Percentiles rank a stretch among this genome's conserved stretches.
phyloP scores from a whole-genome alignment of 371 early-diverging fungal genomes.

The Syncephalis fuscata region DNA sequence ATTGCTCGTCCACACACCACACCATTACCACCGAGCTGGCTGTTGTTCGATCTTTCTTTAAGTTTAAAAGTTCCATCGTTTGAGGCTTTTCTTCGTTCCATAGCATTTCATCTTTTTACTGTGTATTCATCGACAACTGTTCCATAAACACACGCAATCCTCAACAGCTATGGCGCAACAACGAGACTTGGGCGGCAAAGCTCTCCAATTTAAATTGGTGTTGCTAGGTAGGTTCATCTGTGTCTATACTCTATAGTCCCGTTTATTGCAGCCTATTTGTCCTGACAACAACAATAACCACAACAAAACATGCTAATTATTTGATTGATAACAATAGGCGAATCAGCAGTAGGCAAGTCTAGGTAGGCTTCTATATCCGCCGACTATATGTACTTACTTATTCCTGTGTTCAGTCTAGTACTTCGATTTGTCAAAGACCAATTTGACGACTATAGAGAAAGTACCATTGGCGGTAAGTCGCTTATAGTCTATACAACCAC shows the following conservation, averaged over 20 bases:
- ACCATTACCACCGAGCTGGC: too few relatives aligned
- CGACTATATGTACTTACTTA: conserved; percentile 10
- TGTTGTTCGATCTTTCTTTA: too few relatives aligned
- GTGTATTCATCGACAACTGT: background rate
- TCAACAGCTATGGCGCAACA: background rate
- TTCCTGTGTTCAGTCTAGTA: conserved; percentile 42
- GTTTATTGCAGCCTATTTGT: background rate
- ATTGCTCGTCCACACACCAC: too few relatives aligned
- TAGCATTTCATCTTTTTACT: background rate
- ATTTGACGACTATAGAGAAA: conserved; percentile 95
- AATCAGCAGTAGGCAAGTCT: conserved; percentile 81
- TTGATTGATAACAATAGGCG: conserved; percentile 32
- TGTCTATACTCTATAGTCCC: background rate
- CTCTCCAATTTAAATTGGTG: background rate
- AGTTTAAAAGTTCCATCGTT: too few relatives aligned
- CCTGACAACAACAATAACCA: too few relatives aligned
- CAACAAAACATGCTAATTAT: background rate
- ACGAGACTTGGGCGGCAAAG: too few relatives aligned
- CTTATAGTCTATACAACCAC: too few relatives aligned
- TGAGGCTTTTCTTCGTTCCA: too few relatives aligned
- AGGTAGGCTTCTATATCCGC: conserved; percentile 47
- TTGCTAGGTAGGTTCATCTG: background rate
- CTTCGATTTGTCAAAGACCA: conserved; percentile 93
- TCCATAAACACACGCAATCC: background rate
- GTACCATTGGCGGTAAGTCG: conserved; percentile 87